Evolutionary conservation across 148 eudicot genomes (phyloP), one percentile per base, ranked within the genome.

Genomic region (Fagopyrum homotropicum): DNA sequence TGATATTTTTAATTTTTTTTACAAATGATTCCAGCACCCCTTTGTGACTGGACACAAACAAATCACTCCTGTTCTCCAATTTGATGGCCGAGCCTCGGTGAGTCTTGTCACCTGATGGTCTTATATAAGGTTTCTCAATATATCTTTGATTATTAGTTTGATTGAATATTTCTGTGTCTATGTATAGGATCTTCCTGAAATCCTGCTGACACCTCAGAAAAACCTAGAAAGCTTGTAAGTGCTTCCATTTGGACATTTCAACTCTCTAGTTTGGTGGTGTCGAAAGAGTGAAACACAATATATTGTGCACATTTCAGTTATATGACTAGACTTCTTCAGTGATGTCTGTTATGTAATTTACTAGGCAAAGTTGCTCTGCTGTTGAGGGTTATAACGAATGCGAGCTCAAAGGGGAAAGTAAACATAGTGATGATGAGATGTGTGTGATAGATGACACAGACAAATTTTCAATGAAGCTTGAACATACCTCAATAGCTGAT

Each of bases 391-490:
- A 44, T 5, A 7, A 75, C 63, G 85, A 64, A 57, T 50, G 75
- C 30, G 69, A 55, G 59, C 76, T 49, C 26, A 16, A 22, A 50
- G 74, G 83, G 82, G 55, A 64, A 72, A 70, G 80, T 72, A 75
- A 69, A 59, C 72, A 69, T 50, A 47, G 44, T 73, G 85, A 83
- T 66, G 84, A 81, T 74, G 86, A 81, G 55, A 83, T 80, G 86
- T 86, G 89, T 73, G 73, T 72, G 73, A 81, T 86, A n/a, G 86
- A 86, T 77, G 86, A 82, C 71, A 72, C 54, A 17, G 86, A 86
- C 75, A 82, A 73, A 44, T 63, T 83, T 61, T 70, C 52, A 8
- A 19, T 17, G 52, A 70, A 70, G 22, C 30, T 70, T 29, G 49
- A 15, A 48, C 52, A 30, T 35, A 6, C 66, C 66, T 60, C 7